Evolutionary conservation across 163 green algal genomes (phyloP).

Genomic region (Prototheca cutis): DNA sequence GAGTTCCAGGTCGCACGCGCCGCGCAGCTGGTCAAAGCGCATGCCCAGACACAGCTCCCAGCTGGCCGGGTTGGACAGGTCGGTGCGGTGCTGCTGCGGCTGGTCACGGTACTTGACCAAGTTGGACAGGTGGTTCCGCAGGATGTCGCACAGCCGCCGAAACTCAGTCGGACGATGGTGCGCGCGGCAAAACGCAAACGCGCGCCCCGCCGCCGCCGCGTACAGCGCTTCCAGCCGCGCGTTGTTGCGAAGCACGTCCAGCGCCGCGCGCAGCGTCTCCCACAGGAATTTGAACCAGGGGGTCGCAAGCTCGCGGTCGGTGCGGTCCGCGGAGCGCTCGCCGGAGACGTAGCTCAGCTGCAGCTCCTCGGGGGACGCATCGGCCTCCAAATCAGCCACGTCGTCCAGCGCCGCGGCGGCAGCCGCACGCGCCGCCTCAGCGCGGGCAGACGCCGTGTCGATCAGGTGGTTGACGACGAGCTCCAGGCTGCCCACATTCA

Average conservation of each 20-base stretch:
- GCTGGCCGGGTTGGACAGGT: constrained; percentile 54
- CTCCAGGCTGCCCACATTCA: constrained; percentile 90
- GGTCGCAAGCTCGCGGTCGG: constrained; percentile 90
- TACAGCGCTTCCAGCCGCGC: constrained; percentile 72
- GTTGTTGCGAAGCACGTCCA: constrained; percentile 98
- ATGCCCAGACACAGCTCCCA: constrained; percentile 88
- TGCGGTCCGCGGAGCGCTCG: constrained; percentile 85
- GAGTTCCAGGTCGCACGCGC: constrained; percentile 89
- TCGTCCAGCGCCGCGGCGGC: constrained; percentile 52
- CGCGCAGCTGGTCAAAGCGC: constrained; percentile 88
- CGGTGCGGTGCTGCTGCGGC: constrained; percentile 67
- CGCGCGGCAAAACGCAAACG: constrained; percentile 91
- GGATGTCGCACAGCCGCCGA: constrained; percentile 91
- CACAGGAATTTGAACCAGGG: constrained; percentile 99
- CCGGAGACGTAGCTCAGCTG: constrained; percentile 91
- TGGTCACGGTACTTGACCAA: constrained; percentile 82
- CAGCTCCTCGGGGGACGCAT: constrained; percentile 89
- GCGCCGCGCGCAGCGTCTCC: constrained; percentile 88
- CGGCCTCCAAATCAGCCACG: constrained; percentile 89
- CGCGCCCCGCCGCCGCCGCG: constrained; percentile 55
- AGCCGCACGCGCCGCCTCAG: constrained; percentile 71
- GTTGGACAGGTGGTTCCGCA: constrained; percentile 92
- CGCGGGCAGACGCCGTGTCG: constrained; percentile 75
- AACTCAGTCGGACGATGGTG: constrained; percentile 98
- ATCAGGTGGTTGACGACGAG: constrained; percentile 98